Base-by-base conservation (phyloP, 305 asterid species). In the Rubia tinctorum region DNA sequence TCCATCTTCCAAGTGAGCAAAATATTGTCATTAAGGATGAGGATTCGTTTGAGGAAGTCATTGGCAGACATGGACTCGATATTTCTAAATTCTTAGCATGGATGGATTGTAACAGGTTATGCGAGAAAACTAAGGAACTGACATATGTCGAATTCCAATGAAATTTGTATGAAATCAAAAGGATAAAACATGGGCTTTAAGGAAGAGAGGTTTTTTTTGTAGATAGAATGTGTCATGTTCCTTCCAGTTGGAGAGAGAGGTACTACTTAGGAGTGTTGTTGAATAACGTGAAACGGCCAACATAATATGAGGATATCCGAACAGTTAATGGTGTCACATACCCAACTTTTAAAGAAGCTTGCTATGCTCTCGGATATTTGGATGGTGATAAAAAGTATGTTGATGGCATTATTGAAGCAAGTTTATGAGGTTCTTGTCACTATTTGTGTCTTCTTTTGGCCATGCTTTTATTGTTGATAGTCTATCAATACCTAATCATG, bases 101-200 rank as follows among this genome's bases (percentile, higher is more conserved):
- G 49, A 66, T 66, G 71, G 51, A 66, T 4, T 39, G 23, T 13
- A 66, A 66, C 8, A 0, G 12, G 0, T 10, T 12, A 18, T 18
- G 18, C 2, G 12, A 18, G 1, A 15, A 42, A 66, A 13, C 71
- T 8, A 66, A 7, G 47, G 10, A 37, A 3, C 47, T 40, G 51
- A 40, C 55, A 15, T 66, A 42, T 66, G 71, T 7, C 7, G 53
- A 66, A 7, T 66, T 66, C 53, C 71, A 18, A 0, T 7, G 12
- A 66, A 39, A 40, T 66, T 66, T 66, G 56, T 66, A 20, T 66
- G 71, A 56, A 66, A 66, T 17, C 20, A 20, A 40, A 40, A 66
- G 37, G 39, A 22, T 2, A 40, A 3, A 27, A 14, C 9, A 7
- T 66, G 71, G 71, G 7, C 53, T 62, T 40, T 40, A 14, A 62